Conservation (phyloP, 805 yeast species). For the Candida easanensis region DNA sequence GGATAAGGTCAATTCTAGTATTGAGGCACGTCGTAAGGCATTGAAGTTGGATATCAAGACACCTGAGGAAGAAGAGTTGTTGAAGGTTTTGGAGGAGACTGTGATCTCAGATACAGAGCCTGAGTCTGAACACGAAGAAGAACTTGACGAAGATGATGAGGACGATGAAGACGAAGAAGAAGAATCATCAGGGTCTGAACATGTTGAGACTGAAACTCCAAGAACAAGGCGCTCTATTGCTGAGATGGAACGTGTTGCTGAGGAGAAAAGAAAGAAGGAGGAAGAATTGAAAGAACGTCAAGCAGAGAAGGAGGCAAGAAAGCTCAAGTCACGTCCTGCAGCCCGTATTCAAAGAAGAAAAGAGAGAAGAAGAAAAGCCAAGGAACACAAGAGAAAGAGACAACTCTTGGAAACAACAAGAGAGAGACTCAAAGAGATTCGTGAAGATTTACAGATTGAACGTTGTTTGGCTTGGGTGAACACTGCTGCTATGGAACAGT, state of each 20-base stretch:
- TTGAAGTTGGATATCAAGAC: constrained; percentile 42
- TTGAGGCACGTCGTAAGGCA: constrained; percentile 56
- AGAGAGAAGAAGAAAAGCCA: constrained; percentile 30
- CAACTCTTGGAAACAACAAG: constrained; percentile 24
- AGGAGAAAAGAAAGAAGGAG: constrained; percentile 18
- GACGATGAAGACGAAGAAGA: constrained; percentile 13
- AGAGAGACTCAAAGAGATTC: constrained; percentile 32
- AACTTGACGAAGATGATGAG: constrained; percentile 18
- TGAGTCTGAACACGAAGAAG: constrained; percentile 22
- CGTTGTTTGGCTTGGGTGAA: constrained; percentile 63
- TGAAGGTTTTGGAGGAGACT: constrained; percentile 38
- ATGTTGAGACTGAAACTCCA: constrained; percentile 16
- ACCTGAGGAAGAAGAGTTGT: constrained; percentile 40
- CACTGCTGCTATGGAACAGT: constrained; percentile 48
- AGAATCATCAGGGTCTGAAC: constrained; percentile 1
- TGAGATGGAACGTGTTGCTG: constrained; percentile 19
- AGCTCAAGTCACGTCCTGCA: constrained; percentile 31
- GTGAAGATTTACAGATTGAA: constrained; percentile 39
- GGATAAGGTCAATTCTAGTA: constrained; percentile 51
- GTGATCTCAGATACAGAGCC: constrained; percentile 33
- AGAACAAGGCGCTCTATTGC: constrained; percentile 29
- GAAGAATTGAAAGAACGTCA: constrained; percentile 13
- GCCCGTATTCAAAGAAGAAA: constrained; percentile 36
- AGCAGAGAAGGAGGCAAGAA: constrained; percentile 21
- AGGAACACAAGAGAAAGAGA: constrained; percentile 33